Conservation (phyloP, 176 grass and related monocot species). For the Melocanna baccifera region DNA sequence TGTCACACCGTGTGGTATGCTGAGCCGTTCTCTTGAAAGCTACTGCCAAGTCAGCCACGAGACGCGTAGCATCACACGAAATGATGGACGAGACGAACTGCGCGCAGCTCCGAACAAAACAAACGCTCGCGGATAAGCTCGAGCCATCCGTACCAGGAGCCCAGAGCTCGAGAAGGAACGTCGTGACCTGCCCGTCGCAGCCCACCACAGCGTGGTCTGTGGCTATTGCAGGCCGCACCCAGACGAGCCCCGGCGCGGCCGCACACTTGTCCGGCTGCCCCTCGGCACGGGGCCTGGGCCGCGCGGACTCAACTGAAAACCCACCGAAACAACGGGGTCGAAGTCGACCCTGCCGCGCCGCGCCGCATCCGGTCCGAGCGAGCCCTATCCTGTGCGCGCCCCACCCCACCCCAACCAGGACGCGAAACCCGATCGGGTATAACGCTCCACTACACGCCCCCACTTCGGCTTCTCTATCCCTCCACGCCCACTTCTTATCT, state of each 20-base stretch:
- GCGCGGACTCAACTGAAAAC: too few species aligned
- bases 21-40: not conserved
- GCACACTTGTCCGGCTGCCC: not conserved
- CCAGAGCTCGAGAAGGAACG: not conserved
- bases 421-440: not conserved
- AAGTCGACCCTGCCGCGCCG: too few species aligned
- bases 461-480: constrained; percentile 38
- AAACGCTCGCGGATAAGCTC: not conserved
- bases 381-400: constrained; percentile 31
- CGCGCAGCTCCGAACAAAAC: not conserved
- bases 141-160: not conserved
- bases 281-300: not conserved
- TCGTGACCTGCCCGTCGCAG: not conserved
- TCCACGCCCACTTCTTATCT: not conserved
- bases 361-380: not conserved
- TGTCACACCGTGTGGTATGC: not conserved
- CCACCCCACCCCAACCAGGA: not conserved
- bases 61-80: not conserved
- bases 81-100: not conserved
- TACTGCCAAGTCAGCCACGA: not conserved
- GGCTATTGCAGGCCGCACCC: not conserved
- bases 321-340: not conserved
- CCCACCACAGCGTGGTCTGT: not conserved
- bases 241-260: not conserved
- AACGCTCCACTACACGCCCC: constrained; percentile 19